Percentiles rank a stretch among this genome's conserved stretches.
Evolutionary conservation across 176 grass and related monocot genomes (phyloP).

Genomic region (Raddia guianensis): DNA sequence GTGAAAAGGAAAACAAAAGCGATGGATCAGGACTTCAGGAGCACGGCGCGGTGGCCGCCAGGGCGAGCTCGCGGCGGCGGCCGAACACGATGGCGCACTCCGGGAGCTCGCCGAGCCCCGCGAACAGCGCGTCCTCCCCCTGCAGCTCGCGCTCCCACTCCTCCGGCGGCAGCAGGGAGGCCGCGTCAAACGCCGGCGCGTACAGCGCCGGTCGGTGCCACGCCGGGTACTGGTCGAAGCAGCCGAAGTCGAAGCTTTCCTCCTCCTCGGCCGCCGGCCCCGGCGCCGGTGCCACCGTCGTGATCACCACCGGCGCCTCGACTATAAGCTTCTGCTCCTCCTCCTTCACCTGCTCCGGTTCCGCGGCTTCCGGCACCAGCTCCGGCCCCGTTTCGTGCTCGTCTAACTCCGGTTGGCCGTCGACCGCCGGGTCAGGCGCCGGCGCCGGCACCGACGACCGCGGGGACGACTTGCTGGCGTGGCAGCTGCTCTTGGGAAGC

Average conservation of each 20-base stretch:
- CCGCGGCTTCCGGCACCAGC: not conserved
- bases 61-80: slow-evolving; percentile 43
- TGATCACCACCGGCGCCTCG: slow-evolving; percentile 1
- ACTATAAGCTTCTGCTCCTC: not conserved
- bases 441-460: slow-evolving; percentile 19
- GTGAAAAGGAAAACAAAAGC: not conserved
- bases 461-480: slow-evolving; percentile 44
- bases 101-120: slow-evolving; percentile 87
- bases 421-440: slow-evolving; percentile 33
- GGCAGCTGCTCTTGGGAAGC: slow-evolving; percentile 54
- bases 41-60: slow-evolving; percentile 54
- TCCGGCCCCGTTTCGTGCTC: slow-evolving; percentile 22
- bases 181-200: slow-evolving; percentile 41
- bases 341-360: not conserved
- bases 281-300: slow-evolving; percentile 21
- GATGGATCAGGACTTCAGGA: slow-evolving; percentile 46
- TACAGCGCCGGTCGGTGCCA: slow-evolving; percentile 52
- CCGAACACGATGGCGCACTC: slow-evolving; percentile 87
- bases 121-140: slow-evolving; percentile 85
- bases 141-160: slow-evolving; percentile 54
- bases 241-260: slow-evolving; percentile 47
- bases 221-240: slow-evolving; percentile 52
- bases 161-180: slow-evolving; percentile 50
- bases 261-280: slow-evolving; percentile 31
- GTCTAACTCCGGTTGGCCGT: slow-evolving; percentile 29